Base-by-base conservation (phyloP, 2,329 filamentous ascomycete genomes). In the Ramularia endophylla region DNA sequence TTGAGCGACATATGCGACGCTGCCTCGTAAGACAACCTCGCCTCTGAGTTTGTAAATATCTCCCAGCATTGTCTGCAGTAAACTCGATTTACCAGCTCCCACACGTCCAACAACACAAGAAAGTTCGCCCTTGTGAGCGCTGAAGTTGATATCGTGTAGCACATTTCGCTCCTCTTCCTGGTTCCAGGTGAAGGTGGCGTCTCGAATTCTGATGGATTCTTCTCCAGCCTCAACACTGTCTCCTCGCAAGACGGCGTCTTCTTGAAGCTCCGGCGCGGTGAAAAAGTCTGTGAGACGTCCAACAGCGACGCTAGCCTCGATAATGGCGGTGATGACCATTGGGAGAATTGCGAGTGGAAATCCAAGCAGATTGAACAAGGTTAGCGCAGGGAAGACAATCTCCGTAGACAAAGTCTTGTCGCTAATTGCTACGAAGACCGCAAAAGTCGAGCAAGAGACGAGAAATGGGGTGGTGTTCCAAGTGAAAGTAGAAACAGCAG, bases 391-490 rank as follows among this genome's bases (percentile, higher is more conserved):
- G 67, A 98, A 98, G 15, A 98, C 87, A 52, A 98, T 92, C 1
- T 95, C 88, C 0, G 88, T 95, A 2, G 87, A 92, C 57, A 98
- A 68, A 3, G 94, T 87, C 43, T 73, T 73, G 54, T 92, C 75
- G 46, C 81, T 81, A 1, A 87, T 94, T 52, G 94, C 73, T 25
- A 97, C 92, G 55, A 94, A 98, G 20, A 97, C 85, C 8, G 87
- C 82, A 60, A 98, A 98, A 0, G 92, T 98, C 8, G 86, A 87
- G 70, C 92, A 98, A 1, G 92, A 97, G 3, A 98, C 94, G 36
- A 98, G 76, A 70, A 98, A 98, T 2, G 92, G 94, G 2, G 92
- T 95, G 0, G 88, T 94, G 39, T 85, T 94, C 92, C 92, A 98
- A 9, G 90, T 95, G 57, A 98, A 98, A 60, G 95, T 98, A 48